A percentile compares a stretch with the other conserved stretches of the same genome.
Conservation (phyloP, 208 protist genomes). For the Trypanosoma mega region DNA sequence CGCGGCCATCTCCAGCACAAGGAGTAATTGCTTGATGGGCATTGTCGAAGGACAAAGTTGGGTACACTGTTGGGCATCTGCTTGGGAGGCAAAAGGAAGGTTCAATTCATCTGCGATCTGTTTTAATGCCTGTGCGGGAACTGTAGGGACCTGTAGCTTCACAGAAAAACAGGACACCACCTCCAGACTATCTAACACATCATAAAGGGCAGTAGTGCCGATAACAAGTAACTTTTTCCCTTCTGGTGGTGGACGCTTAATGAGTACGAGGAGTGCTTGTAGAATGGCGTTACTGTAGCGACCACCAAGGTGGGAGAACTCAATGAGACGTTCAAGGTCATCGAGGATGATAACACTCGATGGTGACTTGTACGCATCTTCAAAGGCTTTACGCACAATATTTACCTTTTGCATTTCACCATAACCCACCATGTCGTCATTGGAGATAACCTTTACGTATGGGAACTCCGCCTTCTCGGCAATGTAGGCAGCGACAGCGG, state of each 20-base stretch:
- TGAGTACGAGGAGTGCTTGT: constrained; percentile 95
- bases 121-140: constrained; percentile 40
- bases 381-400: constrained; percentile 97
- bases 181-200: constrained; percentile 92
- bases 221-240: constrained; percentile 94
- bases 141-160: constrained; percentile 61
- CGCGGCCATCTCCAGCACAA: constrained; percentile 80
- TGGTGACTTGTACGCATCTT: constrained; percentile 98
- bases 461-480: constrained; percentile 92
- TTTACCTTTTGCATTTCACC: constrained; percentile 88
- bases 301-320: constrained; percentile 97
- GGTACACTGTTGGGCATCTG: constrained; percentile 32
- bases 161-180: constrained; percentile 90
- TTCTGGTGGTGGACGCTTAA: constrained; percentile 93
- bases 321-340: constrained; percentile 96
- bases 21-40: constrained; percentile 81
- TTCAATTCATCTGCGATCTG: constrained; percentile 41
- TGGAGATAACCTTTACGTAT: constrained; percentile 97
- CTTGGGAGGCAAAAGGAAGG: constrained; percentile 39
- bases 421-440: constrained; percentile 93
- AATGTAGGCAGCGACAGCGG: constrained; percentile 93
- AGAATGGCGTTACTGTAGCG: constrained; percentile 98
- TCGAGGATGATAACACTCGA: constrained; percentile 97
- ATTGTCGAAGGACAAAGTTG: constrained; percentile 34
- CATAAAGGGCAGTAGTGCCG: constrained; percentile 90